A percentile compares a stretch with the other conserved stretches of the same genome.
Conservation (phyloP, 2,329 filamentous ascomycete genomes). For the Neonectria punicea region DNA sequence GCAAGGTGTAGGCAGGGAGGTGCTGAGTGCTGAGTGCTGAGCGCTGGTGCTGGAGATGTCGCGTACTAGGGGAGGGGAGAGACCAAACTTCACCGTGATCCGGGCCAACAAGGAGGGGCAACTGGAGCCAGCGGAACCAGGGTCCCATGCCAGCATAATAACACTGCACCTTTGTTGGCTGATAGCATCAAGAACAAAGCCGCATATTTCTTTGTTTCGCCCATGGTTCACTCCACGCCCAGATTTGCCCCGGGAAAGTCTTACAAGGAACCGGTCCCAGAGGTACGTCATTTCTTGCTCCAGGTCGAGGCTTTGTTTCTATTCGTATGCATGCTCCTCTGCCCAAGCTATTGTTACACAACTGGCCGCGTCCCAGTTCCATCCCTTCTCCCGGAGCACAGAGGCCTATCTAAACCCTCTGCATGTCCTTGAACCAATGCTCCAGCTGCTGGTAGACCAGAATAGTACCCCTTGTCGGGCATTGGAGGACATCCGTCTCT, state of each 20-base stretch:
- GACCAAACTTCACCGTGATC: slow-evolving; percentile 16
- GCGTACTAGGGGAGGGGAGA: slow-evolving; percentile 11
- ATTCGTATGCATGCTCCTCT: slow-evolving; percentile 13
- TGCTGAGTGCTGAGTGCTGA: background rate
- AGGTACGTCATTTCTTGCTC: slow-evolving; percentile 15
- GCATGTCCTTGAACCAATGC: slow-evolving; percentile 49
- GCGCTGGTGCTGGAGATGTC: slow-evolving; percentile 2
- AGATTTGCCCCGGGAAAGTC: background rate
- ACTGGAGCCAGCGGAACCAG: slow-evolving; percentile 19
- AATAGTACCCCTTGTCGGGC: slow-evolving; percentile 31
- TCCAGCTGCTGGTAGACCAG: slow-evolving; percentile 35
- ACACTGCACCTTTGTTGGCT: background rate
- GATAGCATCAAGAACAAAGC: background rate
- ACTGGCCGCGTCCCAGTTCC: slow-evolving; percentile 31
- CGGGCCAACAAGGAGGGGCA: slow-evolving; percentile 38
- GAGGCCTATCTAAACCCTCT: slow-evolving; percentile 64
- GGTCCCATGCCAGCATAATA: slow-evolving; percentile 17
- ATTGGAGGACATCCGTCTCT: slow-evolving; percentile 20
- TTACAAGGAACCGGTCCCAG: background rate
- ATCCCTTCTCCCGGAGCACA: slow-evolving; percentile 45
- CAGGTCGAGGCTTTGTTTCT: background rate
- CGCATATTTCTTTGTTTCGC: background rate
- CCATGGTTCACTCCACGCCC: background rate
- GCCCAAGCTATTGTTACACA: slow-evolving; percentile 39
- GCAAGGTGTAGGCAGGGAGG: background rate